Percentiles rank a stretch among this genome's conserved stretches.
phyloP scores from a whole-genome alignment of 257 asterid species.

The Orobanche coerulescens region DNA sequence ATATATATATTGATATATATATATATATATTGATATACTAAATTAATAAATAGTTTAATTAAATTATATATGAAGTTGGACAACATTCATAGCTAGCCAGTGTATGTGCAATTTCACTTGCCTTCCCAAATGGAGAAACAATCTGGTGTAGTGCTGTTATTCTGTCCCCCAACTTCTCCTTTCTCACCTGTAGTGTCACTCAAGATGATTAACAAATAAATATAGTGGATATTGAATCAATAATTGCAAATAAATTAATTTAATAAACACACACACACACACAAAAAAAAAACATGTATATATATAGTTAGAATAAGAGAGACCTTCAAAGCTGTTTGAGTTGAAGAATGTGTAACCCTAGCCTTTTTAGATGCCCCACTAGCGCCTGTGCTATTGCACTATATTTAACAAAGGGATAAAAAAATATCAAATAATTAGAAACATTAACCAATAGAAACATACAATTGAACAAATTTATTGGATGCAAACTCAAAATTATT shows the following conservation, averaged over 20 bases:
- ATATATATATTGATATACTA: no score
- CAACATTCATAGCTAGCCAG: no score
- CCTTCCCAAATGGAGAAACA: conserved; percentile 99
- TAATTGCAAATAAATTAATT: neutral
- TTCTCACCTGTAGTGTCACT: conserved; percentile 84
- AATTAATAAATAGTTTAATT: no score
- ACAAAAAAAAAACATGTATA: no score
- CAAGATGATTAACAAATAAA: conserved; percentile 2
- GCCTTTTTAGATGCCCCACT: conserved; percentile 85
- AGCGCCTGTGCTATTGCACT: conserved; percentile 59
- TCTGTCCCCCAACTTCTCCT: conserved; percentile 92
- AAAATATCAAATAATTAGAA: neutral
- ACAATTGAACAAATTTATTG: no score
- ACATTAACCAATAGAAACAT: neutral
- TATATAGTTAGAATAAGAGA: no score
- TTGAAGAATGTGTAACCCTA: conserved; percentile 74
- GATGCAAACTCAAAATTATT: no score
- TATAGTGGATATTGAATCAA: neutral
- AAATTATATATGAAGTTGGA: no score
- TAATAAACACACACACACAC: neutral
- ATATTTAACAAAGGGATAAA: conserved; percentile 17
- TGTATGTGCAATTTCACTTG: no score
- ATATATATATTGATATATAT: no score
- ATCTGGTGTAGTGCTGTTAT: conserved; percentile 91
- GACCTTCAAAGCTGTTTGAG: conserved; percentile 84